Base-by-base conservation (phyloP, 1,284 basidiomycete species). In the Sporisorium scitamineum region DNA sequence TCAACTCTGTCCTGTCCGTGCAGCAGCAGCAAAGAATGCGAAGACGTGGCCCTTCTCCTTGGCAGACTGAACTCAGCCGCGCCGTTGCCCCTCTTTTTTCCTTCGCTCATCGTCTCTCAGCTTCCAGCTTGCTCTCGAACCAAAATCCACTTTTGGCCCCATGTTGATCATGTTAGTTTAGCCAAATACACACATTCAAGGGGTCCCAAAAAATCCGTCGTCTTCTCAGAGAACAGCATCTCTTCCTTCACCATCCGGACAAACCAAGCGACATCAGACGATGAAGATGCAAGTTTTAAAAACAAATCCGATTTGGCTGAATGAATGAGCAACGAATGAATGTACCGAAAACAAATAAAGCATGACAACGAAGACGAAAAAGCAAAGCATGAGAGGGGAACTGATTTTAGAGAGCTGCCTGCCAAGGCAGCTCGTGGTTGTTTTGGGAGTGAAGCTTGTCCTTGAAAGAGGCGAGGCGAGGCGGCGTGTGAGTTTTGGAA, bases 71-170 rank as follows among this genome's bases (percentile, higher is more conserved):
- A 45, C 41, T 56, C 39, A 58, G 45, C 44, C 24, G n/a, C n/a
- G n/a, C n/a, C n/a, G n/a, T 20, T 31, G 34, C 20, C 44, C 7
- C 26, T 14, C 3, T 9, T 26, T 44, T 47, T 60, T 69, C 54
- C 54, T 71, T 71, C 69, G 59, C 32, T 66, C 44, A 58, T n/a
- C 62, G 54, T 71, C 69, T 61, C 45, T 66, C 39, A 47, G n/a
- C 62, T 71, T 71, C 69, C 58, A 71, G 69, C 54, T 61, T 5
- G 16, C 34, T 51, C 69, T 66, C 29, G 62, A 66, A 61, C 18
- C 37, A 16, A 11, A 14, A 0, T 45, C 26, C 20, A 41, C 5
- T 27, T 47, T 54, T n/a, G 26, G 45, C 27, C 18, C n/a, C 48
- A 9, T 2, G n/a, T n/a, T 27, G n/a, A 9, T 6, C 8, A 7